A percentile compares a stretch with the other conserved stretches of the same genome.
Conservation (phyloP, 1,284 basidiomycete genomes). For the Filobasidium uniguttulatum region DNA sequence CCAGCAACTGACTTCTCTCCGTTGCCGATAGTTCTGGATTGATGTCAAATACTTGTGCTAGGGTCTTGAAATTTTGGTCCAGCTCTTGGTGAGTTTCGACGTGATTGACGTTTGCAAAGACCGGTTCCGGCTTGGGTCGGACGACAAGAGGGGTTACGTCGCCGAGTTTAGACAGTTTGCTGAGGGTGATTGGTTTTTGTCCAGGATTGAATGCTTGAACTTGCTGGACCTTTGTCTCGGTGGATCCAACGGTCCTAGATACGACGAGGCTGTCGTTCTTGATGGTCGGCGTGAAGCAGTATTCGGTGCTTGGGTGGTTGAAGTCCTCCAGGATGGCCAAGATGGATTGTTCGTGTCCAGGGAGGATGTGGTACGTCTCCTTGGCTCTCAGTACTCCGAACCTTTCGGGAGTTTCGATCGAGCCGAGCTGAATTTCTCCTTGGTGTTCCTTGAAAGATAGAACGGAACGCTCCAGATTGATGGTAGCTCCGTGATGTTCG, state of each 20-base stretch:
- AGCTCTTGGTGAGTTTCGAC: not conserved
- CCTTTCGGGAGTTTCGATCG: not conserved
- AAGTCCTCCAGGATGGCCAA: not conserved
- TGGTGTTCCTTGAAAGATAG: not conserved
- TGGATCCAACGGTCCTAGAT: not conserved
- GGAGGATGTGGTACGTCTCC: not conserved
- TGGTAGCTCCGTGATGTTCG: not conserved
- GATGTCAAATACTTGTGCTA: constrained; percentile 4
- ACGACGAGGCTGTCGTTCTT: not conserved
- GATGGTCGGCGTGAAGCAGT: not conserved
- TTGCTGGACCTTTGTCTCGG: not conserved
- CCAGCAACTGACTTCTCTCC: not conserved
- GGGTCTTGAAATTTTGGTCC: not conserved
- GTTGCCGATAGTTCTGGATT: not conserved
- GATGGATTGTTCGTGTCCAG: not conserved
- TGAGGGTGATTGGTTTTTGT: not conserved
- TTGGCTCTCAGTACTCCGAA: not conserved
- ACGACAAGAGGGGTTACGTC: not conserved
- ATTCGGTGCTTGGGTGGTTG: not conserved
- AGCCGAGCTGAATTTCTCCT: not conserved
- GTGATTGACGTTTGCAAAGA: not conserved
- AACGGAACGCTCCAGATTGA: constrained; percentile 3
- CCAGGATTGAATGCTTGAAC: not conserved
- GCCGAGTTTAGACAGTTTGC: too few species aligned
- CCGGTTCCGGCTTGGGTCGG: not conserved